Evolutionary conservation across 352 stramenopile genomes (phyloP).

Genomic region (Phytophthora vignae): DNA sequence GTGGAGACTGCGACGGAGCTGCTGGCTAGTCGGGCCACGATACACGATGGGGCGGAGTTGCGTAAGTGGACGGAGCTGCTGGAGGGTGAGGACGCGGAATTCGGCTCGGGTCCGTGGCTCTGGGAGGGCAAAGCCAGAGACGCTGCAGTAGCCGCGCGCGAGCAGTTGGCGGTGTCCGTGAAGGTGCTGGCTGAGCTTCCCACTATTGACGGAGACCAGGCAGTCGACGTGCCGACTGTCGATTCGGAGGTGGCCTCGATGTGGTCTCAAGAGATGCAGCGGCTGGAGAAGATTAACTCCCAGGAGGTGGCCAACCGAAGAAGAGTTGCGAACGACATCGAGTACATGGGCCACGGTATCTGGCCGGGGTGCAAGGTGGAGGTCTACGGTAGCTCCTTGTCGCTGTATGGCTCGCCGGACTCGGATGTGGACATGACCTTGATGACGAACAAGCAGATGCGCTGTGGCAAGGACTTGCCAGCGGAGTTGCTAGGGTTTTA

Average conservation of each 20-base stretch:
- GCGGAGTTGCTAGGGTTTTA: slow-evolving; percentile 32
- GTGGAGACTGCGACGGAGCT: slow-evolving; percentile 64
- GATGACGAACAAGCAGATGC: too few relatives aligned
- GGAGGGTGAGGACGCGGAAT: background rate
- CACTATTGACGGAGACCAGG: background rate
- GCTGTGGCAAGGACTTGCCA: background rate
- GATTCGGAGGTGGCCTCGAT: background rate
- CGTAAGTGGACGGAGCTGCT: slow-evolving; percentile 39
- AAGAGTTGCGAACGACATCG: slow-evolving; percentile 36
- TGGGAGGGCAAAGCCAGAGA: slow-evolving; percentile 19
- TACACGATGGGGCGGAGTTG: slow-evolving; percentile 35
- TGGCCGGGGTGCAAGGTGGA: slow-evolving; percentile 45
- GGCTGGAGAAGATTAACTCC: slow-evolving; percentile 37
- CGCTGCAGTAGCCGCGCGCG: slow-evolving; percentile 17
- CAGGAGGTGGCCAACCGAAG: slow-evolving; percentile 43
- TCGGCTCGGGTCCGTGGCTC: slow-evolving; percentile 19
- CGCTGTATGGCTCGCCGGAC: slow-evolving; percentile 60
- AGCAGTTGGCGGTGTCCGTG: slow-evolving; percentile 42
- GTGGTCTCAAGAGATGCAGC: slow-evolving; percentile 27
- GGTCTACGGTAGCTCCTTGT: slow-evolving; percentile 76
- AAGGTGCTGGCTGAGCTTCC: slow-evolving; percentile 35
- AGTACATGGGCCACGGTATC: slow-evolving; percentile 40
- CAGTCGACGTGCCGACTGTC: background rate
- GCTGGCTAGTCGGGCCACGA: slow-evolving; percentile 45
- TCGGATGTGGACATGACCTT: slow-evolving; percentile 67